These are phyloP conservation scores for Apiospora aurea DNA, from an alignment of 2,329 filamentous ascomycete genomes.

Conservation along the genomic window DNA sequence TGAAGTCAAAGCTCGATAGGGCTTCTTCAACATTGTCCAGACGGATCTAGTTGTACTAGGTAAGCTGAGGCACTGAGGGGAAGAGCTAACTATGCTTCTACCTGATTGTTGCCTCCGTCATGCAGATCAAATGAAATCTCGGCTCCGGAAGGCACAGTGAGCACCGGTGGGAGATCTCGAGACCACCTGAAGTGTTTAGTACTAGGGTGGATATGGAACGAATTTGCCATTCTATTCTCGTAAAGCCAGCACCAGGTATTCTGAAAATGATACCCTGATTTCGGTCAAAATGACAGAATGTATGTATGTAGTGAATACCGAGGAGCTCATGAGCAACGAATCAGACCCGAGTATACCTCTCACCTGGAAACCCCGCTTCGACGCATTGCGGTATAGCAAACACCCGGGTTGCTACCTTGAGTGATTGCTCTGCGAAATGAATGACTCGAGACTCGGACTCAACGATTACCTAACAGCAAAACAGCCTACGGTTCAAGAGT, in stretches of 20 bases:
- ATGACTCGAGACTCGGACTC: not conserved
- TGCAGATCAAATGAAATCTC: constrained; percentile 56
- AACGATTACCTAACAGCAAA: not conserved
- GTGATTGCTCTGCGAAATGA: not conserved
- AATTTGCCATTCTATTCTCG: not conserved
- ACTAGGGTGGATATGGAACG: constrained; percentile 10
- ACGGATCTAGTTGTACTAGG: constrained; percentile 46
- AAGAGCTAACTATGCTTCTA: not conserved
- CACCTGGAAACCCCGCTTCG: not conserved
- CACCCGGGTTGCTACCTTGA: not conserved
- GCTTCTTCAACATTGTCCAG: constrained; percentile 49
- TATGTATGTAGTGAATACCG: not conserved
- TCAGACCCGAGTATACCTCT: no score
- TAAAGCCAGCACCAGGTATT: not conserved
- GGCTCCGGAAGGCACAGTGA: constrained; percentile 55
- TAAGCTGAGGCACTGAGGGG: not conserved
- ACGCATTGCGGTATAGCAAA: not conserved
- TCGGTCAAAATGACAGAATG: no score
- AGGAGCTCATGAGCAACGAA: not conserved
- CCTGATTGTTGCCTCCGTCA: constrained; percentile 54
- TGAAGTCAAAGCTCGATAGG: constrained; percentile 49
- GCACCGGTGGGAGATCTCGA: constrained; percentile 50
- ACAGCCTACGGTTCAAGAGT: not conserved
- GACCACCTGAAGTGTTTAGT: constrained; percentile 55
- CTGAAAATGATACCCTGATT: not conserved